Evolutionary conservation across 1,139 yeast species (phyloP).

Genomic region (Magnusiomyces sp.): DNA sequence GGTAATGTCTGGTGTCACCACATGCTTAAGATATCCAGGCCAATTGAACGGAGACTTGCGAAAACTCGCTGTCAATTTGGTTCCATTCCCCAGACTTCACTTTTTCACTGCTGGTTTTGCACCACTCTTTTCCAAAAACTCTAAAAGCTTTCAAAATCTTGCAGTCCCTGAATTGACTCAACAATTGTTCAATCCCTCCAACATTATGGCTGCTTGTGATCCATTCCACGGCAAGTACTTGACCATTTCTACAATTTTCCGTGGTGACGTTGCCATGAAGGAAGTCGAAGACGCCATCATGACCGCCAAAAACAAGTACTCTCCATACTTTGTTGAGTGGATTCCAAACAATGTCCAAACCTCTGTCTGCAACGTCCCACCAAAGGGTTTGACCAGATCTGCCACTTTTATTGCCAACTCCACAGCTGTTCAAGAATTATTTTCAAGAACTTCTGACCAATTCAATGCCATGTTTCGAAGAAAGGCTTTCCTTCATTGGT

Average conservation of each 20-base stretch:
- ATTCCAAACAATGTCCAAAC: constrained; percentile 37
- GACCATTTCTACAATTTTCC: constrained; percentile 39
- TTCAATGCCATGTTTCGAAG: constrained; percentile 39
- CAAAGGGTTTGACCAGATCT: constrained; percentile 34
- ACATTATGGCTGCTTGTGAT: constrained; percentile 40
- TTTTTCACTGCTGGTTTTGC: constrained; percentile 42
- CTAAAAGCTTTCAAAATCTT: constrained; percentile 35
- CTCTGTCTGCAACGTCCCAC: constrained; percentile 38
- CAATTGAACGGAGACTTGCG: constrained; percentile 41
- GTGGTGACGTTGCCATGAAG: constrained; percentile 39
- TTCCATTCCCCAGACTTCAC: constrained; percentile 41
- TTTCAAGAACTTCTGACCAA: constrained; percentile 35
- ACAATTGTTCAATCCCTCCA: constrained; percentile 38
- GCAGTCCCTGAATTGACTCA: constrained; percentile 40
- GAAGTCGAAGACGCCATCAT: constrained; percentile 39
- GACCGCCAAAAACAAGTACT: constrained; percentile 32
- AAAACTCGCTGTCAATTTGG: constrained; percentile 40
- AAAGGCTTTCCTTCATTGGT: constrained; percentile 41
- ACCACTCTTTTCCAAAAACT: constrained; percentile 34
- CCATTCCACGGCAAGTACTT: constrained; percentile 38
- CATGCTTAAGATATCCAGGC: constrained; percentile 40
- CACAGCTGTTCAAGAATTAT: constrained; percentile 39
- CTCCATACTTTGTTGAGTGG: constrained; percentile 37
- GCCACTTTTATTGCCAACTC: constrained; percentile 41
- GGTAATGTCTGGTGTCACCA: constrained; percentile 42